A percentile compares a stretch with the other conserved stretches of the same genome.
Evolutionary conservation across 2,329 filamentous ascomycete genomes (phyloP).

Genomic region (Colletotrichum lindemuthianum): DNA sequence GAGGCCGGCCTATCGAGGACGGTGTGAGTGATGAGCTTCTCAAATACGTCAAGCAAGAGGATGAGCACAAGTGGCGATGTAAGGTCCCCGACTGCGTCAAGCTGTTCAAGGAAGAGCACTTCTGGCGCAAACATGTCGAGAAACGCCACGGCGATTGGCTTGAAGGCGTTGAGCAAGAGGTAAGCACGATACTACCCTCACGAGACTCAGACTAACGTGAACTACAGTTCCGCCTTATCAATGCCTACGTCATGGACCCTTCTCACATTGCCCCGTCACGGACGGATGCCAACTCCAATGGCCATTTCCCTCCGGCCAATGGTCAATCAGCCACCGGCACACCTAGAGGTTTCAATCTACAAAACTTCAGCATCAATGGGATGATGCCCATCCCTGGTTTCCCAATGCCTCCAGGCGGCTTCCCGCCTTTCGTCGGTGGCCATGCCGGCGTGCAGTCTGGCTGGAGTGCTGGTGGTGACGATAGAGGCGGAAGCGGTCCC

Average conservation of each 20-base stretch:
- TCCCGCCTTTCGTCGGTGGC: slow-evolving; percentile 65
- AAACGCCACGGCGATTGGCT: slow-evolving; percentile 94
- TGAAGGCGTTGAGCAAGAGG: slow-evolving; percentile 82
- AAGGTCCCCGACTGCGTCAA: slow-evolving; percentile 97
- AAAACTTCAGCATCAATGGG: slow-evolving; percentile 72
- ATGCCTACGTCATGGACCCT: slow-evolving; percentile 93
- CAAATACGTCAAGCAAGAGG: slow-evolving; percentile 95
- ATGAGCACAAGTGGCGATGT: slow-evolving; percentile 96
- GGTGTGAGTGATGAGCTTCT: slow-evolving; percentile 85
- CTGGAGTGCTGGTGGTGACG: slow-evolving; percentile 63
- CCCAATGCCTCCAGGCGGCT: slow-evolving; percentile 58
- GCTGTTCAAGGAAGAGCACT: slow-evolving; percentile 95
- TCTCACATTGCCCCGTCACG: slow-evolving; percentile 93
- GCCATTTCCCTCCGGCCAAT: slow-evolving; percentile 87
- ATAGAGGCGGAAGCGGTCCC: slow-evolving; percentile 70
- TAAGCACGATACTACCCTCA: slow-evolving; percentile 58
- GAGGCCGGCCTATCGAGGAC: slow-evolving; percentile 87
- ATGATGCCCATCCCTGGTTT: slow-evolving; percentile 71
- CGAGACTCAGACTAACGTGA: slow-evolving; percentile 45
- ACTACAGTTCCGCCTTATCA: slow-evolving; percentile 83
- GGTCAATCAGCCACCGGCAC: slow-evolving; percentile 83
- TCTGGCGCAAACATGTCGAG: slow-evolving; percentile 98
- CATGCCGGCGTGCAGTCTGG: slow-evolving; percentile 53
- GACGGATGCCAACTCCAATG: slow-evolving; percentile 94
- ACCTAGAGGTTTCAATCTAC: slow-evolving; percentile 89